phyloP scores from a whole-genome alignment of 805 yeast species.

The Maudiozyma saulgeensis region DNA sequence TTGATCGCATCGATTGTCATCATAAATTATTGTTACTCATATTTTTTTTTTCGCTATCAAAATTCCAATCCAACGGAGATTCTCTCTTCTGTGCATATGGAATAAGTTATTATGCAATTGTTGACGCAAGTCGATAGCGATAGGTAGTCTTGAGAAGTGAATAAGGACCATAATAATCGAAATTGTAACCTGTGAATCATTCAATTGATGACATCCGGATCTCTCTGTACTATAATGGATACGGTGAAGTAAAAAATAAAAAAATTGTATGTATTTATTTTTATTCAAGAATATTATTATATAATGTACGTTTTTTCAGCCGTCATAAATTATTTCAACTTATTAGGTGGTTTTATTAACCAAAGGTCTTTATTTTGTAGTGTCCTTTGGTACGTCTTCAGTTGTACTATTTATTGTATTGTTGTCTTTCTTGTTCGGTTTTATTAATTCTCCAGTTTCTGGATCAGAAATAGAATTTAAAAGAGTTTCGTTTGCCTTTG shows the following conservation, averaged over 20 bases:
- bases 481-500: slow-evolving; percentile 62
- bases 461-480: slow-evolving; percentile 39
- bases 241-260: too few relatives aligned
- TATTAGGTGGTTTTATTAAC: background rate
- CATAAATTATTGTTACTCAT: background rate
- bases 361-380: too few relatives aligned
- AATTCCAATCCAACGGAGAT: background rate
- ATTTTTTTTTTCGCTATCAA: too few relatives aligned
- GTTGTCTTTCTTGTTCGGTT: background rate
- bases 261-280: too few relatives aligned
- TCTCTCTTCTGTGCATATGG: too few relatives aligned
- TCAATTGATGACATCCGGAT: too few relatives aligned
- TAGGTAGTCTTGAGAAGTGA: too few relatives aligned
- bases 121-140: too few relatives aligned
- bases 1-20: background rate
- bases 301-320: background rate
- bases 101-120: too few relatives aligned
- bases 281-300: background rate
- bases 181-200: too few relatives aligned
- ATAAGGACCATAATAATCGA: too few relatives aligned
- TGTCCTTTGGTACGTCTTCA: background rate
- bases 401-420: background rate
- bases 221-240: too few relatives aligned
- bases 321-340: background rate
- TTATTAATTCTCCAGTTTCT: background rate